A percentile compares a stretch with the other conserved stretches of the same genome.
Evolutionary conservation across 2,329 filamentous ascomycete genomes (phyloP).

Genomic region (Cladosporium oxysporum): DNA sequence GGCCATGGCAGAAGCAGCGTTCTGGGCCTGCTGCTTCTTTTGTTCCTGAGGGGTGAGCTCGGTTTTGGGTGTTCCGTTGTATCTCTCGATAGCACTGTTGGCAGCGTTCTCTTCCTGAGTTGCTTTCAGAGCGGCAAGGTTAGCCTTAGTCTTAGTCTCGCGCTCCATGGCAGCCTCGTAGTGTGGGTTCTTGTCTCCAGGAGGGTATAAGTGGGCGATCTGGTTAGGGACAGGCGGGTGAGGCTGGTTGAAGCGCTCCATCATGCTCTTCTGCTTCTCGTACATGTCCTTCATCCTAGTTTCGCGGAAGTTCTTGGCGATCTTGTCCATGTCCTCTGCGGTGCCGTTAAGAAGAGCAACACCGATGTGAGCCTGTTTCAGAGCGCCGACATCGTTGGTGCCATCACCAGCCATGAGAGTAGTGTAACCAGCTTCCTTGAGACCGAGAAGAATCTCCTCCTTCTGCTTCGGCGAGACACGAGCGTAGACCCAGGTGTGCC

Average conservation of each 20-base stretch:
- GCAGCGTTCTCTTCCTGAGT: slow-evolving; percentile 56
- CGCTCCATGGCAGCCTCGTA: slow-evolving; percentile 88
- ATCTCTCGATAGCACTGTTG: slow-evolving; percentile 30
- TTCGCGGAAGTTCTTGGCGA: slow-evolving; percentile 89
- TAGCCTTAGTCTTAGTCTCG: slow-evolving; percentile 77
- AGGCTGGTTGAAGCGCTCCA: slow-evolving; percentile 94
- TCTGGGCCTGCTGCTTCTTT: slow-evolving; percentile 59
- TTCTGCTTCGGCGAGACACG: slow-evolving; percentile 98
- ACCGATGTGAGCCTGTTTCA: slow-evolving; percentile 98
- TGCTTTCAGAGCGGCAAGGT: slow-evolving; percentile 44
- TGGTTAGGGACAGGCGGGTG: slow-evolving; percentile 85
- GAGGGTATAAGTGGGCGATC: slow-evolving; percentile 93
- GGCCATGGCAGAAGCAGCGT: slow-evolving; percentile 75
- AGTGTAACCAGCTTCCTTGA: slow-evolving; percentile 96
- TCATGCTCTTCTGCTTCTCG: slow-evolving; percentile 89
- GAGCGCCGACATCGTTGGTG: slow-evolving; percentile 94
- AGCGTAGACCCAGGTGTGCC: slow-evolving; percentile 95
- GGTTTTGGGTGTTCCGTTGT: slow-evolving; percentile 29
- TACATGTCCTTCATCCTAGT: slow-evolving; percentile 99
- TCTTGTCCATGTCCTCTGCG: slow-evolving; percentile 84
- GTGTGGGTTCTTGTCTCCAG: slow-evolving; percentile 88
- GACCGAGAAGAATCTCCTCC: slow-evolving; percentile 93
- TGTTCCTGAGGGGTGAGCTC: slow-evolving; percentile 50
- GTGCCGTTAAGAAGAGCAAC: slow-evolving; percentile 95
- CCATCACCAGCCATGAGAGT: slow-evolving; percentile 98